Evolutionary conservation across 805 yeast species (phyloP).

Genomic region (Yamadazyma nakazawae): DNA sequence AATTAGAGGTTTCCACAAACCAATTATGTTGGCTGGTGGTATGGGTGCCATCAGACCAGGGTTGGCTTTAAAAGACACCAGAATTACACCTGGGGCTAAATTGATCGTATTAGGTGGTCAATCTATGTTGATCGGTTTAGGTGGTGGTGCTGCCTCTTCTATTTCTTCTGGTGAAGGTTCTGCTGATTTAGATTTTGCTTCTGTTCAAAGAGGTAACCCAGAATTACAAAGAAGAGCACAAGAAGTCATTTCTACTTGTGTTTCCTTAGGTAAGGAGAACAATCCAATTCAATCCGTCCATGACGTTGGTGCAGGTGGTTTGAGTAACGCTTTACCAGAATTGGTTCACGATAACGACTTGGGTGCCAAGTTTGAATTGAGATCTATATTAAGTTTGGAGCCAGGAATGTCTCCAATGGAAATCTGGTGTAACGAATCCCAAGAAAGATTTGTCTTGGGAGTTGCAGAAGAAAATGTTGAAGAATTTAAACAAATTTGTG

Average conservation of each 20-base stretch:
- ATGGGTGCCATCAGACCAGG: slow-evolving; percentile 95
- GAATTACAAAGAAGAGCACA: slow-evolving; percentile 99
- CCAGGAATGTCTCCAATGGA: slow-evolving; percentile 99
- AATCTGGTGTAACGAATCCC: slow-evolving; percentile 99
- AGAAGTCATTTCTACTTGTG: slow-evolving; percentile 94
- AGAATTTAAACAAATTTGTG: slow-evolving; percentile 73
- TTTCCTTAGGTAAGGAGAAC: slow-evolving; percentile 61
- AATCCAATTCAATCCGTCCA: slow-evolving; percentile 92
- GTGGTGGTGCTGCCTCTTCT: slow-evolving; percentile 99
- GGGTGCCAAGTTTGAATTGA: slow-evolving; percentile 89
- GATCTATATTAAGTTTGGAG: slow-evolving; percentile 86
- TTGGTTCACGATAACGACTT: slow-evolving; percentile 94
- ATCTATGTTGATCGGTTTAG: slow-evolving; percentile 95
- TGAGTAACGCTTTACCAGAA: slow-evolving; percentile 96
- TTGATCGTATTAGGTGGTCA: slow-evolving; percentile 96
- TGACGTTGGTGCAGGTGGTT: slow-evolving; percentile 99
- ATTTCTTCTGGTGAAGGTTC: slow-evolving; percentile 95
- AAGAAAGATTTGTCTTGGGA: slow-evolving; percentile 95
- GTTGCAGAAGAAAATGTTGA: slow-evolving; percentile 76
- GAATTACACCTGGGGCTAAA: slow-evolving; percentile 87
- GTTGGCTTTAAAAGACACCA: slow-evolving; percentile 81
- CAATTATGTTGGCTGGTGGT: slow-evolving; percentile 99
- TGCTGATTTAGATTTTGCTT: slow-evolving; percentile 95
- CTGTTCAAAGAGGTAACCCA: slow-evolving; percentile 99
- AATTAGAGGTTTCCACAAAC: slow-evolving; percentile 95